Percentiles rank a stretch among this genome's conserved stretches.
Conservation (phyloP, 495 filamentous ascomycete genomes). For the Hypoxylon rickii region DNA sequence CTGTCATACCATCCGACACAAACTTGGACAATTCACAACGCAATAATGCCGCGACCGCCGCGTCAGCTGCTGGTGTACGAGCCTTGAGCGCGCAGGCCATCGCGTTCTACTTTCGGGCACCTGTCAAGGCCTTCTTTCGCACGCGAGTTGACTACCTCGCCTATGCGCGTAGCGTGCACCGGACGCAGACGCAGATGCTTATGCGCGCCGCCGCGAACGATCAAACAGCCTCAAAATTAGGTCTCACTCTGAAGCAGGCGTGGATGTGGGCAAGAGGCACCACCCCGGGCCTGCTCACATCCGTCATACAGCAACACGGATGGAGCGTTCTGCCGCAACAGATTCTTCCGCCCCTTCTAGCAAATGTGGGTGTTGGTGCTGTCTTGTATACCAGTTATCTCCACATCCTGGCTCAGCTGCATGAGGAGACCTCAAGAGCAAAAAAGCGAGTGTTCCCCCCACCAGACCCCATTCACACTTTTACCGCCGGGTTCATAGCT, state of each 20-base stretch:
- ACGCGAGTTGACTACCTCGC: slow-evolving; percentile 79
- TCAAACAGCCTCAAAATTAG: slow-evolving; percentile 28
- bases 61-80: slow-evolving; percentile 78
- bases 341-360: slow-evolving; percentile 81
- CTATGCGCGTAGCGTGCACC: slow-evolving; percentile 51
- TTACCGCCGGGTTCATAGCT: slow-evolving; percentile 76
- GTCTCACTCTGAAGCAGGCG: slow-evolving; percentile 46
- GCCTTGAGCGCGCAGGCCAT: slow-evolving; percentile 78
- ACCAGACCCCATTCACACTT: slow-evolving; percentile 65
- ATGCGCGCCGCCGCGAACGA: slow-evolving; percentile 27
- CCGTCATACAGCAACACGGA: slow-evolving; percentile 77
- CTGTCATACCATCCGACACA: slow-evolving; percentile 43
- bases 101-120: slow-evolving; percentile 87
- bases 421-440: slow-evolving; percentile 71
- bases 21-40: slow-evolving; percentile 50
- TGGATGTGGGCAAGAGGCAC: slow-evolving; percentile 68
- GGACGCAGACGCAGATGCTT: slow-evolving; percentile 35
- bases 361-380: slow-evolving; percentile 84
- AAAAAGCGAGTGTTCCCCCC: slow-evolving; percentile 77
- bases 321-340: slow-evolving; percentile 90
- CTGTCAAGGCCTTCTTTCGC: slow-evolving; percentile 87
- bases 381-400: slow-evolving; percentile 88
- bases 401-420: slow-evolving; percentile 71
- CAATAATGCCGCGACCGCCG: slow-evolving; percentile 73
- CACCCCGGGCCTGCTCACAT: slow-evolving; percentile 76